Base-by-base conservation (phyloP, 2,329 filamentous ascomycete genomes). In the Lachnellula cervina region DNA sequence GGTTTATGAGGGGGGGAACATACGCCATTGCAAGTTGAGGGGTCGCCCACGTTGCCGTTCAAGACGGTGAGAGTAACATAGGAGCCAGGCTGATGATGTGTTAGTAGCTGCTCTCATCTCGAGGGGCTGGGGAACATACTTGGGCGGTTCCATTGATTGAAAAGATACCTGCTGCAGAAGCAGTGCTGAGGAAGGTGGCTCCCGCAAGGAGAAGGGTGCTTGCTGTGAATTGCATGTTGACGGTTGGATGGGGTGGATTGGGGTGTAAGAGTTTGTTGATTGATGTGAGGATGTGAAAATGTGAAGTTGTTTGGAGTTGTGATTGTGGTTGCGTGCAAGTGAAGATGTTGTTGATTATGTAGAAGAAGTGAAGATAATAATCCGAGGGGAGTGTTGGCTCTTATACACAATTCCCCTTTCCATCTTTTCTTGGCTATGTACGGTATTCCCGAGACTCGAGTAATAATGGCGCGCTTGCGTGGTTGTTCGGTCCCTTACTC, bases 181-280 rank as follows among this genome's bases (percentile, higher is more conserved):
- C 35, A 17, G 52, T 28, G 25, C 40, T 38, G 40, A 53, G 14
- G 23, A 60, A 49, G 21, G 54, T 37, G 16, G 54, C 50, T 35
- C 49, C 49, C n/a, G 53, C 25, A 49, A 59, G 45, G 52, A 55
- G 35, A 32, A 50, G 37, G 47, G 50, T 48, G 42, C 52, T 28
- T 9, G 49, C 46, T 52, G 49, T 43, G 55, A 60, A 60, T 40
- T 60, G 54, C 55, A 60, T 60, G 34, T 53, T 56, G 52, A 32
- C 28, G 14, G 25, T 44, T 52, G 34, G 34, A 13, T 46, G 40
- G n/a, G 21, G 9, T 23, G 14, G 13, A n/a, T 23, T 51, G 2
- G 11, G 21, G 14, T 35, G n/a, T 25, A 44, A 32, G 37, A 23
- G 16, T 44, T 46, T n/a, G 13, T 40, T 42, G 35, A 1, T 28